Evolutionary conservation across 2,329 filamentous ascomycete species (phyloP).

Genomic region (Ceratocystiopsis minuta): DNA sequence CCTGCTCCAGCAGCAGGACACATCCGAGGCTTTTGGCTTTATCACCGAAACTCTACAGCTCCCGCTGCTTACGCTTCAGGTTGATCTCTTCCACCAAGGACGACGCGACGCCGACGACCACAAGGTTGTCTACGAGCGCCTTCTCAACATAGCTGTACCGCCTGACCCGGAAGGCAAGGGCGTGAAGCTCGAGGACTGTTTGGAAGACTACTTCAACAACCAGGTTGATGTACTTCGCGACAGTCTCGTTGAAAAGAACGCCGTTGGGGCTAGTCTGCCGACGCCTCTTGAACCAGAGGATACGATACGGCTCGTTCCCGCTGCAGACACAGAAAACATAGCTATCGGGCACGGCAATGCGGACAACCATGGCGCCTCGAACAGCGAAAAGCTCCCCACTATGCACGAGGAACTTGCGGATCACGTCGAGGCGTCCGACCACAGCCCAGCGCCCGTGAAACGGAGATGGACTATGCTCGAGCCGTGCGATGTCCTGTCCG

Average conservation of each 20-base stretch:
- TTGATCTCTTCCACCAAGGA: constrained; percentile 80
- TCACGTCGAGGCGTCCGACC: constrained; percentile 6
- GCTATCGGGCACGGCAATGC: too few relatives aligned
- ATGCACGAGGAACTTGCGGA: background rate
- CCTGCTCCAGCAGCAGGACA: constrained; percentile 71
- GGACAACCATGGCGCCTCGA: too few relatives aligned
- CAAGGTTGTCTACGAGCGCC: constrained; percentile 79
- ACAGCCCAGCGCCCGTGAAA: constrained; percentile 13
- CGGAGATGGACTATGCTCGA: constrained; percentile 18
- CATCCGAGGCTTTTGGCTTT: constrained; percentile 88
- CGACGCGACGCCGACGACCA: constrained; percentile 77
- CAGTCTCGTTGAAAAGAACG: constrained; percentile 34
- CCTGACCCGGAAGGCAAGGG: constrained; percentile 49
- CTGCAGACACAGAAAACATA: constrained; percentile 7
- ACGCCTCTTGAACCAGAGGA: constrained; percentile 8
- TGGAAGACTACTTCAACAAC: constrained; percentile 92
- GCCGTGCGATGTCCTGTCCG: background rate
- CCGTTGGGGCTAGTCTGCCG: constrained; percentile 4
- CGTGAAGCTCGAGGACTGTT: constrained; percentile 72
- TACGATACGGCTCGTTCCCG: constrained; percentile 18
- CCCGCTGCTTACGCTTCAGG: constrained; percentile 75
- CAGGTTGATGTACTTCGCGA: constrained; percentile 76
- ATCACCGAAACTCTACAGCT: constrained; percentile 80
- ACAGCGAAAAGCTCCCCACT: background rate
- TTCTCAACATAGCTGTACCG: constrained; percentile 83